These are phyloP conservation scores for Calonectria ilicicola DNA, from an alignment of 2,329 filamentous ascomycete genomes.

Conservation along the genomic window DNA sequence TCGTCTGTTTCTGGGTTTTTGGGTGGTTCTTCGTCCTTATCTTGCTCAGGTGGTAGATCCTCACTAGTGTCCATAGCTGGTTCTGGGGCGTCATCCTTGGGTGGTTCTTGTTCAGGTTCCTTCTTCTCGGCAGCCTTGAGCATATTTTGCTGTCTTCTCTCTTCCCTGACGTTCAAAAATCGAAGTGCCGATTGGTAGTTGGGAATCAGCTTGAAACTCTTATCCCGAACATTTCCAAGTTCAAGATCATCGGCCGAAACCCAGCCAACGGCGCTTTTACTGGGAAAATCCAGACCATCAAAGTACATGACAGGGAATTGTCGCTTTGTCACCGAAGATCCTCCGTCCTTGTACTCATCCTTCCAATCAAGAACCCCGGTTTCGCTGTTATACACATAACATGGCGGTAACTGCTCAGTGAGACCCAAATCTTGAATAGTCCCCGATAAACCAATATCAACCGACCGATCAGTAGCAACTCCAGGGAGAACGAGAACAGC, in stretches of 20 bases:
- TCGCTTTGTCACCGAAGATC: neutral
- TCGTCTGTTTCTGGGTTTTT: neutral
- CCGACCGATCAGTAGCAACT: neutral
- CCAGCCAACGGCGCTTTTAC: conserved; percentile 2
- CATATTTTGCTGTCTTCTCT: neutral
- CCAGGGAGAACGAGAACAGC: conserved; percentile 15
- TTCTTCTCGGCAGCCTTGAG: neutral
- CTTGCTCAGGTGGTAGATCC: neutral
- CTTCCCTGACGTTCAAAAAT: neutral
- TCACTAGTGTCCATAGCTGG: neutral
- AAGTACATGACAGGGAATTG: conserved; percentile 26
- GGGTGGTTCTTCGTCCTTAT: neutral
- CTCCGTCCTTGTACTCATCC: conserved; percentile 11
- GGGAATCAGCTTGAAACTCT: neutral
- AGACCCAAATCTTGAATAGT: conserved; percentile 12
- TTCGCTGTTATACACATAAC: neutral
- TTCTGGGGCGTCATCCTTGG: neutral
- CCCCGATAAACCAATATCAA: neutral
- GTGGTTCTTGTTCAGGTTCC: neutral
- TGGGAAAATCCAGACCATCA: conserved; percentile 12
- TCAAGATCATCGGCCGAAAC: conserved; percentile 5
- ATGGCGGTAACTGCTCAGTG: neutral
- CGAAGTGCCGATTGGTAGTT: neutral
- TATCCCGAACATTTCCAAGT: neutral
- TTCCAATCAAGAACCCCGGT: neutral